phyloP scores from a whole-genome alignment of 1,284 basidiomycete genomes.

The Heliocybe sulcata region DNA sequence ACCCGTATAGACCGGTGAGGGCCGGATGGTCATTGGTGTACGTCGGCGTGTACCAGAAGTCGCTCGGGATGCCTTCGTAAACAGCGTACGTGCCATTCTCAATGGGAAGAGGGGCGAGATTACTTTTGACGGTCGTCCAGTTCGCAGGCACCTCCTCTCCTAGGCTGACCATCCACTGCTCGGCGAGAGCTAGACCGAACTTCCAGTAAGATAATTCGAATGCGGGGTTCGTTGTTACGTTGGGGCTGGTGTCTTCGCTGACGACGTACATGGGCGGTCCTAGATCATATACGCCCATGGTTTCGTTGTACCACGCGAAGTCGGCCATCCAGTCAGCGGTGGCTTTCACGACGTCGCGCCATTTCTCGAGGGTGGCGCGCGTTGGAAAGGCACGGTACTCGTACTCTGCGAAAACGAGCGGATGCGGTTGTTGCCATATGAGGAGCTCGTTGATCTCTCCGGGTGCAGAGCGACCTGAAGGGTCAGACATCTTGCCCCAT shows the following conservation, averaged over 20 bases:
- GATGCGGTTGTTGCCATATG: constrained; percentile 57
- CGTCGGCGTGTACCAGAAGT: constrained; percentile 43
- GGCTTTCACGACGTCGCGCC: constrained; percentile 39
- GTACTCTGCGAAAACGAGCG: constrained; percentile 50
- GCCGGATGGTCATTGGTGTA: constrained; percentile 55
- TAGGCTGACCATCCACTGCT: constrained; percentile 37
- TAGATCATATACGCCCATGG: constrained; percentile 41
- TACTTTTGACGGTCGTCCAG: constrained; percentile 38
- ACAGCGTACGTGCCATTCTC: constrained; percentile 44
- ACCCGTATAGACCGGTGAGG: constrained; percentile 48
- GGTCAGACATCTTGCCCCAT: constrained; percentile 61
- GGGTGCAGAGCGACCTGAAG: constrained; percentile 46
- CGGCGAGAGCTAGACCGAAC: constrained; percentile 40
- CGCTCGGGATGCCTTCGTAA: constrained; percentile 44
- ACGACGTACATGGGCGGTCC: constrained; percentile 54
- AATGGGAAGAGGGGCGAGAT: constrained; percentile 41
- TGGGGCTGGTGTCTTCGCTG: constrained; percentile 49
- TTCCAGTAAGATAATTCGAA: constrained; percentile 56
- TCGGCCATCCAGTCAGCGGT: constrained; percentile 57
- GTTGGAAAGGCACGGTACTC: constrained; percentile 42
- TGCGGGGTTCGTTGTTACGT: constrained; percentile 44
- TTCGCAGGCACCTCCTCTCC: constrained; percentile 29
- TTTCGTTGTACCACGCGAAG: constrained; percentile 44
- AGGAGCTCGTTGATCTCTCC: constrained; percentile 52
- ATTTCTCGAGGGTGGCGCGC: constrained; percentile 34